Conservation (phyloP, 2,329 filamentous ascomycete species). For the Diaporthe amygdali region DNA sequence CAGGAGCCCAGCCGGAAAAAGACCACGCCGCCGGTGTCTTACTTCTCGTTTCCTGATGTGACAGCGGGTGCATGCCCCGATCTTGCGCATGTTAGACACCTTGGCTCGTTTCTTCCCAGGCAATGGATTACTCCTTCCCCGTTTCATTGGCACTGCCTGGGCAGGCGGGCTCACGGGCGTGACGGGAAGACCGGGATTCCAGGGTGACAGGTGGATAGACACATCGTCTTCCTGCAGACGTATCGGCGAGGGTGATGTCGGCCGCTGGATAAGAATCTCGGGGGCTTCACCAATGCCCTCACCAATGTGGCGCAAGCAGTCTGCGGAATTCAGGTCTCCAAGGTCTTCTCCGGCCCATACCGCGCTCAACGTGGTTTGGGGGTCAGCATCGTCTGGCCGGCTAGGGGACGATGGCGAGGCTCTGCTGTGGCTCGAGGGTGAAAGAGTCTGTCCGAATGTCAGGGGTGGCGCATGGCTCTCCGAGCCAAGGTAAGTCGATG, state of each 20-base stretch:
- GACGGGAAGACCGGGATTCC: not conserved
- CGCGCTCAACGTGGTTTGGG: not conserved
- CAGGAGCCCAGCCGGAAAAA: not conserved
- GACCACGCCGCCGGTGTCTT: not conserved
- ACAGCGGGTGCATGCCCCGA: conserved; percentile 19
- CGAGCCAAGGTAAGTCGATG: conserved; percentile 1
- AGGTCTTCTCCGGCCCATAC: not conserved
- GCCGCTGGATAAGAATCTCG: not conserved
- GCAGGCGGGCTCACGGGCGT: not conserved
- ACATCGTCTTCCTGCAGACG: conserved; percentile 4
- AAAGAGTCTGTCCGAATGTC: not conserved
- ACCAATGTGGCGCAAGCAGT: not conserved
- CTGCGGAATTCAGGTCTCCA: not conserved
- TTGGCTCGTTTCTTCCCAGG: conserved; percentile 1
- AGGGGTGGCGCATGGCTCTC: not conserved
- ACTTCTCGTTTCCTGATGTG: conserved; percentile 19
- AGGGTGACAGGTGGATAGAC: not conserved
- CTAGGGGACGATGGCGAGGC: not conserved
- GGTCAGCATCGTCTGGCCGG: not conserved
- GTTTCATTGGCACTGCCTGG: not conserved
- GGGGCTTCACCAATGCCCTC: not conserved
- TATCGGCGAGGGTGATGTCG: not conserved
- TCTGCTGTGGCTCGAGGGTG: not conserved
- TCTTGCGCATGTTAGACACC: conserved; percentile 17
- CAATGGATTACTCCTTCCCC: conserved; percentile 8